These are phyloP conservation scores for Pugionium dolabratum DNA, from an alignment of 345 rosid species.

Conservation along the genomic window DNA sequence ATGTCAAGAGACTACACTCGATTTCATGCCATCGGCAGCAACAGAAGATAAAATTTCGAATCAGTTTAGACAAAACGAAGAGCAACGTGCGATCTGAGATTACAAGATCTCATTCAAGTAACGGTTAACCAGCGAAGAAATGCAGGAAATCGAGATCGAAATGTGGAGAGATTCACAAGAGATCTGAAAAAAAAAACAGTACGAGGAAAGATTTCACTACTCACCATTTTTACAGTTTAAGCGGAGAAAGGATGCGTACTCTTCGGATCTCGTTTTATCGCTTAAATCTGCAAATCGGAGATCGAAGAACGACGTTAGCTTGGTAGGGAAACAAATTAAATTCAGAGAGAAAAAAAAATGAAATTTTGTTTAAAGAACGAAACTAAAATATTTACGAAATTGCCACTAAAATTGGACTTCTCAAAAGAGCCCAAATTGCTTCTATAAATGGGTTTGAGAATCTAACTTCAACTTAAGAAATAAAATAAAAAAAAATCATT, in stretches of 20 bases:
- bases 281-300: slow-evolving; percentile 38
- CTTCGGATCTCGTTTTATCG: slow-evolving; percentile 34
- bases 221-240: slow-evolving; percentile 37
- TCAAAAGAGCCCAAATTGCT: background rate
- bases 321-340: slow-evolving; percentile 5
- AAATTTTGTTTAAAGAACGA: slow-evolving; percentile 26
- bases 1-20: slow-evolving; percentile 32
- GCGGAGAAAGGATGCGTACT: slow-evolving; percentile 12
- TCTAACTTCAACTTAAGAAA: too few species aligned
- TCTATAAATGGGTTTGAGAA: too few species aligned
- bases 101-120: slow-evolving; percentile 12
- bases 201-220: slow-evolving; percentile 12
- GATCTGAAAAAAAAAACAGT: slow-evolving; percentile 20
- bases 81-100: slow-evolving; percentile 33
- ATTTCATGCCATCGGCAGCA: slow-evolving; percentile 25
- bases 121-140: slow-evolving; percentile 4
- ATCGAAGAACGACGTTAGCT: slow-evolving; percentile 40
- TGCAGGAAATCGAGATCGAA: slow-evolving; percentile 33
- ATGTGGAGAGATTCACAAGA: slow-evolving; percentile 29
- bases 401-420: slow-evolving; percentile 29
- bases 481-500: too few species aligned
- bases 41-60: background rate
- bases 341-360: background rate
- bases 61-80: slow-evolving; percentile 7
- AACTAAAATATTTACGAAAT: slow-evolving; percentile 12